Evolutionary conservation across 2,329 filamentous ascomycete genomes (phyloP).

Genomic region (Claviceps digitariae): DNA sequence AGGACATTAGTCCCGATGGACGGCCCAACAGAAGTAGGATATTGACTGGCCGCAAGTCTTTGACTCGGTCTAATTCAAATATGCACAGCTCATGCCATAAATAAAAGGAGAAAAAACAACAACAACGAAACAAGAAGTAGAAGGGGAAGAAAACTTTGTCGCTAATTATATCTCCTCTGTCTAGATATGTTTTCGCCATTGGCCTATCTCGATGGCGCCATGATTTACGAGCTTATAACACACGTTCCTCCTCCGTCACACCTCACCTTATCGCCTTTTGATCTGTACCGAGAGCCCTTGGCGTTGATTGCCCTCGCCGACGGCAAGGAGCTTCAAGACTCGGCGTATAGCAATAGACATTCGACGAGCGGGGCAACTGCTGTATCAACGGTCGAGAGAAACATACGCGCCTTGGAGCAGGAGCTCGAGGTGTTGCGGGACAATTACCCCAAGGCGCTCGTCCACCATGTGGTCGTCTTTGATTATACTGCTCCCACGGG

Average conservation of each 20-base stretch:
- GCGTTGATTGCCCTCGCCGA: conserved; percentile 77
- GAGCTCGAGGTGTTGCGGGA: conserved; percentile 60
- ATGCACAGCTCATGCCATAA: neutral
- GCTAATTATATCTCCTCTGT: conserved; percentile 10
- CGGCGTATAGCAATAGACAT: conserved; percentile 38
- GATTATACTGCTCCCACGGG: conserved; percentile 45
- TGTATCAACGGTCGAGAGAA: conserved; percentile 38
- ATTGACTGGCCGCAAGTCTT: too few relatives aligned
- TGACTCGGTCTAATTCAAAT: too few relatives aligned
- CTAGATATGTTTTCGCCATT: conserved; percentile 88
- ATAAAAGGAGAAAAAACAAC: too few relatives aligned
- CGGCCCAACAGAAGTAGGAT: conserved; percentile 68
- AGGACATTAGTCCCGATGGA: conserved; percentile 75
- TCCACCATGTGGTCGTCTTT: conserved; percentile 70
- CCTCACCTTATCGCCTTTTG: conserved; percentile 71
- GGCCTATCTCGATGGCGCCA: conserved; percentile 71
- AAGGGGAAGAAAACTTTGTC: too few relatives aligned
- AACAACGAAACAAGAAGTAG: too few relatives aligned
- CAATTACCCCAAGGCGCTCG: conserved; percentile 59
- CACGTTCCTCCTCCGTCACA: conserved; percentile 70
- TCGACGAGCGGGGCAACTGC: conserved; percentile 35
- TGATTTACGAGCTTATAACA: conserved; percentile 79
- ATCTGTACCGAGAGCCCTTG: conserved; percentile 75
- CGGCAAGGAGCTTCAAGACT: conserved; percentile 51
- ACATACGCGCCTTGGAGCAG: conserved; percentile 45